These are phyloP conservation scores for Fusarium chuoi DNA, from an alignment of 2,329 filamentous ascomycete genomes.

Conservation along the genomic window DNA sequence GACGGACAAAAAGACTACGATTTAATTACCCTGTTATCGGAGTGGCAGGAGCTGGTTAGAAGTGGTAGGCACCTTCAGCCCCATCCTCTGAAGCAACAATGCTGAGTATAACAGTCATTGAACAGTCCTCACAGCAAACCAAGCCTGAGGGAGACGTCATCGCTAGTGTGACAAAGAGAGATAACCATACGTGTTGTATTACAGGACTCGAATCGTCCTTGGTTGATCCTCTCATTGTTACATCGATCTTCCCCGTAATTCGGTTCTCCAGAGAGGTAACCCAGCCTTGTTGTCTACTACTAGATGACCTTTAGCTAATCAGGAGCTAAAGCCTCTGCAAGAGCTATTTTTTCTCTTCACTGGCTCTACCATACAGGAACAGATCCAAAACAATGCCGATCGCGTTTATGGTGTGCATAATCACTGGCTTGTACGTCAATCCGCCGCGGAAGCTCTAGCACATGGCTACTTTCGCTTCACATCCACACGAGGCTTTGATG, in stretches of 20 bases:
- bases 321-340: rapidly evolving
- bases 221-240: neutral
- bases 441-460: neutral
- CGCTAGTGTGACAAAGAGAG: neutral
- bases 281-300: rapidly evolving
- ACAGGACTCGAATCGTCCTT: neutral
- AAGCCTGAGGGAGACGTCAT: neutral
- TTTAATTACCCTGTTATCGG: neutral
- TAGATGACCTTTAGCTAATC: rapidly evolving
- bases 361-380: neutral
- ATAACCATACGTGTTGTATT: neutral
- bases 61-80: neutral
- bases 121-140: too few species aligned
- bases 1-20: neutral
- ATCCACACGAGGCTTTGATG: rapidly evolving
- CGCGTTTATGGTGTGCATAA: rapidly evolving
- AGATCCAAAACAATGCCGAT: rapidly evolving
- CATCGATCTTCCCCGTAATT: neutral
- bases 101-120: neutral
- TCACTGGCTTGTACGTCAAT: neutral
- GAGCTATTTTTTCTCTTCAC: neutral
- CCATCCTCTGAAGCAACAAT: neutral
- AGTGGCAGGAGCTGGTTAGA: neutral
- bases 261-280: neutral
- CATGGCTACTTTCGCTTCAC: neutral